Evolutionary conservation across 345 rosid species (phyloP).

Genomic region (Mercurialis annua): DNA sequence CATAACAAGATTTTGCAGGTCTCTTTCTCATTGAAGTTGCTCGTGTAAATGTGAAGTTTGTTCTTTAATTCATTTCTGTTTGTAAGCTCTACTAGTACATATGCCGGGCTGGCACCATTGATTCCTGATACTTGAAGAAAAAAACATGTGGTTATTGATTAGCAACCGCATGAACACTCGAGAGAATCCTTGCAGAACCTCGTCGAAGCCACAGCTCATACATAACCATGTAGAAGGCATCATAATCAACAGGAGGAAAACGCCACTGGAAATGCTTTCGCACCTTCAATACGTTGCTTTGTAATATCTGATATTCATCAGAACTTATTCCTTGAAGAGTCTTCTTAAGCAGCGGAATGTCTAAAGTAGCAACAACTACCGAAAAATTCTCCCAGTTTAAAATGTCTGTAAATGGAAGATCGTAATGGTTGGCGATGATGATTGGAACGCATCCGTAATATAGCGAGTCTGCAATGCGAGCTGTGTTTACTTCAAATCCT

Average conservation of each 20-base stretch:
- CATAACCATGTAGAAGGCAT: conserved; percentile 52
- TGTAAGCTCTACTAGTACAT: background rate
- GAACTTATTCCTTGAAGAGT: conserved; percentile 34
- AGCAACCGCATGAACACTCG: background rate
- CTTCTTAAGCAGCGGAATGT: conserved; percentile 49
- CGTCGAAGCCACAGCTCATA: conserved; percentile 55
- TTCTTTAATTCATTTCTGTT: background rate
- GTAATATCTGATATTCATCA: conserved; percentile 25
- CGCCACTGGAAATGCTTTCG: conserved; percentile 59
- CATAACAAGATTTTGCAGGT: background rate
- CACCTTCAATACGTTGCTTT: conserved; percentile 41
- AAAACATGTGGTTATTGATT: background rate
- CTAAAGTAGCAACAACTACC: conserved; percentile 39
- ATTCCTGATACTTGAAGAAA: background rate
- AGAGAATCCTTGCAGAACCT: conserved; percentile 28
- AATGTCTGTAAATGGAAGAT: conserved; percentile 51
- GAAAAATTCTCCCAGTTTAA: conserved; percentile 54
- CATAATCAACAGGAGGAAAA: conserved; percentile 37
- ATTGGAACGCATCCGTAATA: conserved; percentile 52
- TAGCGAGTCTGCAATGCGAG: conserved; percentile 50
- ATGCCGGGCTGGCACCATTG: background rate
- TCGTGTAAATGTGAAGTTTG: background rate
- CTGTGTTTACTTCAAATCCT: conserved; percentile 66
- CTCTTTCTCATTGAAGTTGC: background rate
- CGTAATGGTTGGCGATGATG: conserved; percentile 56